A percentile compares a stretch with the other conserved stretches of the same genome.
Conservation (phyloP, 2,329 filamentous ascomycete species). For the Alternaria novae-zelandiae region DNA sequence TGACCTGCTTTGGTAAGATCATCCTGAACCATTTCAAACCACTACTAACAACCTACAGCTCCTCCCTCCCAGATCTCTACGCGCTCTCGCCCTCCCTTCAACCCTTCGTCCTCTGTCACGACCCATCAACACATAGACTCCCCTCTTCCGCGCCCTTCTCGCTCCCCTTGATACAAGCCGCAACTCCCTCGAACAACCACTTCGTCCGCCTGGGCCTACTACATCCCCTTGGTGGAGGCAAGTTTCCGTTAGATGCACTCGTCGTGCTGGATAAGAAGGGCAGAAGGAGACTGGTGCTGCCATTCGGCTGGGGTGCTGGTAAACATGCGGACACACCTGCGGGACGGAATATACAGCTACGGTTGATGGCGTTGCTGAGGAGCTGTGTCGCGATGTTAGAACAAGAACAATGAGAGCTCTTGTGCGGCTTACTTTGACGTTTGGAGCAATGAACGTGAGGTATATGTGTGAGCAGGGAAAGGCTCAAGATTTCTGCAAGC, state of each 20-base stretch:
- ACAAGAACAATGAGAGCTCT: too few species aligned
- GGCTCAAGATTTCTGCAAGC: too few species aligned
- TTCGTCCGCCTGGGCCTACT: slow-evolving; percentile 51
- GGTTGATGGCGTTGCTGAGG: slow-evolving; percentile 36
- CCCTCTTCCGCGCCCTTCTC: slow-evolving; percentile 33
- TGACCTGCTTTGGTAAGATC: slow-evolving; percentile 42
- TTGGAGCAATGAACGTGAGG: too few species aligned
- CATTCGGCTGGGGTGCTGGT: slow-evolving; percentile 55
- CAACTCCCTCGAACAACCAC: slow-evolving; percentile 43
- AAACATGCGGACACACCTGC: slow-evolving; percentile 41
- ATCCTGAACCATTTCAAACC: not conserved
- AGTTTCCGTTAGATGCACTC: slow-evolving; percentile 53
- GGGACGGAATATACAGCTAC: slow-evolving; percentile 37
- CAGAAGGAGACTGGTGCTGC: slow-evolving; percentile 50
- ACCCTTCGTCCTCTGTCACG: slow-evolving; percentile 44
- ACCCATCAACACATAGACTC: slow-evolving; percentile 37
- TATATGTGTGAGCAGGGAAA: too few species aligned
- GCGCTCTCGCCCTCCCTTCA: slow-evolving; percentile 40
- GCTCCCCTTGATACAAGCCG: slow-evolving; percentile 42
- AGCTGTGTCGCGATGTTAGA: slow-evolving; percentile 35
- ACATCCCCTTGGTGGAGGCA: slow-evolving; percentile 54
- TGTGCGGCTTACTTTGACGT: too few species aligned
- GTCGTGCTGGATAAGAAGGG: slow-evolving; percentile 50
- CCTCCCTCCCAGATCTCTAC: slow-evolving; percentile 38
- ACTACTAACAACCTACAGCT: slow-evolving; percentile 20